Base-by-base conservation (phyloP, 169 alveolate genomes). In the Plasmodium coatneyi region DNA sequence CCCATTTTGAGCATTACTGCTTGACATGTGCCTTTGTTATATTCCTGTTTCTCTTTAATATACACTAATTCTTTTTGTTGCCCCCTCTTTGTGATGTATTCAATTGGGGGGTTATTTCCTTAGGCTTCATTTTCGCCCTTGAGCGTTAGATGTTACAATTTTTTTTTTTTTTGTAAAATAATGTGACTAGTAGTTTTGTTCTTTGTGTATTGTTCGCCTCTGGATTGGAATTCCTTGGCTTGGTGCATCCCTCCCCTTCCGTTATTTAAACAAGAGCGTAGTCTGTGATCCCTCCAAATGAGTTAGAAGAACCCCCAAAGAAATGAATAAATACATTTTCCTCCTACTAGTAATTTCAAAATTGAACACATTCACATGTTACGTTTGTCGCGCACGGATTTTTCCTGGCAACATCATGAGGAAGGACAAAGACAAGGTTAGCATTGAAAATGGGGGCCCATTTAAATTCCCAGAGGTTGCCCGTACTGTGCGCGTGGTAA, bases 271-370 rank as follows among this genome's bases (percentile, higher is more conserved):
- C 25, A 66, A 28, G 76, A 32, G 19, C 41, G 1, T 10, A 80
- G 22, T 22, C 22, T 41, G 30, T 41, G 34, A n/a, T 5, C 60
- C 30, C 56, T 34, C 60, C 41, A 41, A 80, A 41, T n/a, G 30
- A 80, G 41, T 34, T 46, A 34, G 46, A 74, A 74, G 70, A 25
- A 66, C 36, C 76, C 36, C 76, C 32, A 80, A 49, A 71, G 92
- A 83, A 83, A 83, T 83, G 92, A 83, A 83, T 71, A 76, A 46
- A 25, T 32, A 46, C 66, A 46, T 54, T 72, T 76, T 74, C 66
- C 43, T 30, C 46, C 16, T 86, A 19, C n/a, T 86, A 22, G 84
- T 86, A 49, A 30, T 76, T 39, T 22, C 46, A 74, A n/a, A 56
- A 39, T 83, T 83, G 30, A 83, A 70, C 34, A 70, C 52, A 43